A percentile compares a stretch with the other conserved stretches of the same genome.
Conservation (phyloP, 2,329 filamentous ascomycete genomes). For the Blastomyces gilchristii region DNA sequence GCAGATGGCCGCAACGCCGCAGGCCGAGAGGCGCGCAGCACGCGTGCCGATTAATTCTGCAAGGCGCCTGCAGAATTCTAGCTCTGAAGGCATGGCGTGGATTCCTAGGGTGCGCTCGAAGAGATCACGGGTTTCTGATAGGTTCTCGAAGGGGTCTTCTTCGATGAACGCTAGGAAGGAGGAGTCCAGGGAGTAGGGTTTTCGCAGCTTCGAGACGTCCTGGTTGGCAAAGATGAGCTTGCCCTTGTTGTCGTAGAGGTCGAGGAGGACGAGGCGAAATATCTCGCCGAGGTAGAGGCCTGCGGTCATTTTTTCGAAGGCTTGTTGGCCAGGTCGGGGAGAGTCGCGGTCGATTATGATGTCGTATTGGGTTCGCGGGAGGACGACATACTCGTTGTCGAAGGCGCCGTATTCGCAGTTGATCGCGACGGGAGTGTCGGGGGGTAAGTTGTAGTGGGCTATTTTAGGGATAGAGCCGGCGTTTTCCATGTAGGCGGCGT, state of each 20-base stretch:
- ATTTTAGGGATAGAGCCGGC: conserved; percentile 88
- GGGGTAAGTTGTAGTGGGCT: conserved; percentile 75
- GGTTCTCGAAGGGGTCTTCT: conserved; percentile 91
- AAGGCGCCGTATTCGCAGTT: conserved; percentile 98
- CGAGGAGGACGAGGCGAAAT: conserved; percentile 76
- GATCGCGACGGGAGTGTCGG: conserved; percentile 80
- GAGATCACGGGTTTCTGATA: conserved; percentile 76
- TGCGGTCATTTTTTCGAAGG: conserved; percentile 97
- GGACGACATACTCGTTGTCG: conserved; percentile 82
- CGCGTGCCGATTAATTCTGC: conserved; percentile 92
- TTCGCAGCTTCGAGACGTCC: conserved; percentile 68
- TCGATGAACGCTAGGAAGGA: conserved; percentile 91
- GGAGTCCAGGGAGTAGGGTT: conserved; percentile 80
- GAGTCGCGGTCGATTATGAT: conserved; percentile 81
- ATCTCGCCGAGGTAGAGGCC: conserved; percentile 91
- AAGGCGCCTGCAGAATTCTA: conserved; percentile 78
- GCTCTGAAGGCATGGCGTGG: conserved; percentile 60
- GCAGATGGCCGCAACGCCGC: conserved; percentile 90
- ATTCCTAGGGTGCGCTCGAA: conserved; percentile 69
- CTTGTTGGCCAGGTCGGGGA: conserved; percentile 84
- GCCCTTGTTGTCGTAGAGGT: conserved; percentile 69
- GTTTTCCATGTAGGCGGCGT: conserved; percentile 96
- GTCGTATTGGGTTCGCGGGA: conserved; percentile 79
- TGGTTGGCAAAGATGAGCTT: conserved; percentile 72
- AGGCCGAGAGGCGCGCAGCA: conserved; percentile 82